phyloP scores from a whole-genome alignment of 2,329 filamentous ascomycete genomes.

The Curvularia lunata region DNA sequence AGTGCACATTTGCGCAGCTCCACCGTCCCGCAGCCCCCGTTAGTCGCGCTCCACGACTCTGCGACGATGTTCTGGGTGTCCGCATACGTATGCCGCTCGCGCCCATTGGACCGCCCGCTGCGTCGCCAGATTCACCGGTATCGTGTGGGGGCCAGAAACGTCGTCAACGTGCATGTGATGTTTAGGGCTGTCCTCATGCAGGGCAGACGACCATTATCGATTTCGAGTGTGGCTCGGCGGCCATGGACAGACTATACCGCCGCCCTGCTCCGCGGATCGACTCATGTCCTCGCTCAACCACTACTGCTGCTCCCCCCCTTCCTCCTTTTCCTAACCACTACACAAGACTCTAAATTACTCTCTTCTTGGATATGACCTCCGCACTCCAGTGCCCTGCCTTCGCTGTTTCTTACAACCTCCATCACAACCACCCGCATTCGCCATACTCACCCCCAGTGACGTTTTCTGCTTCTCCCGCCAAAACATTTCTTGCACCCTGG shows the following conservation, averaged over 20 bases:
- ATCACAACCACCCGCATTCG: neutral
- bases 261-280: neutral
- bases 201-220: constrained; percentile 2
- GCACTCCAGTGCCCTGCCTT: too few species aligned
- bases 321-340: neutral
- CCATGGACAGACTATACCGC: neutral
- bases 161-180: constrained; percentile 15
- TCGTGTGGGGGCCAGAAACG: constrained; percentile 30
- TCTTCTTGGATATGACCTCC: too few species aligned
- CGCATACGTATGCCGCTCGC: constrained; percentile 15
- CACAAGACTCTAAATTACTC: too few species aligned
- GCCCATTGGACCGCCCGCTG: constrained; percentile 15
- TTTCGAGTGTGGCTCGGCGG: constrained; percentile 10
- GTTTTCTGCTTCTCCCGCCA: neutral
- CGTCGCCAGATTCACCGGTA: constrained; percentile 22
- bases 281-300: neutral
- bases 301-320: too few species aligned
- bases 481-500: neutral
- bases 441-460: neutral
- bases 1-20: constrained; percentile 23
- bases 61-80: constrained; percentile 12
- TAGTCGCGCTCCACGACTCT: too few species aligned
- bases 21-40: neutral
- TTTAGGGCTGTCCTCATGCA: constrained; percentile 11
- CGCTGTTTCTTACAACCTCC: neutral